phyloP scores from a whole-genome alignment of 176 grass and related monocot genomes.

The Avena insularis region DNA sequence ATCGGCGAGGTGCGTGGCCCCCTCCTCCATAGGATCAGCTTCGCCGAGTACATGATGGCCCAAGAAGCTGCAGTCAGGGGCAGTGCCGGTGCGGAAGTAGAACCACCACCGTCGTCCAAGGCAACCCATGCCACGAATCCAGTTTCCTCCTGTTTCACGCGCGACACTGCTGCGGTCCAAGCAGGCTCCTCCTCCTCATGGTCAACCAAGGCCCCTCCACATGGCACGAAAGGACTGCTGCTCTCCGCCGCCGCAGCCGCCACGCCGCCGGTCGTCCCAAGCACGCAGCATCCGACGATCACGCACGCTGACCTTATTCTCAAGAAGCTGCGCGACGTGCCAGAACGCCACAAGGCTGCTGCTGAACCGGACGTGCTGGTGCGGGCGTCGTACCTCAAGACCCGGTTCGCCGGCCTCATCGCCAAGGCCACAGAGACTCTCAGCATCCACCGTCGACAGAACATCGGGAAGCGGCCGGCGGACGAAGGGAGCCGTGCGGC shows the following conservation, averaged over 20 bases:
- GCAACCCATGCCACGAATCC: neutral
- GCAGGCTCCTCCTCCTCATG: neutral
- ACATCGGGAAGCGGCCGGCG: neutral
- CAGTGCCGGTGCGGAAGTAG: too few relatives aligned
- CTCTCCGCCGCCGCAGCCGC: neutral
- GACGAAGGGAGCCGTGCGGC: neutral
- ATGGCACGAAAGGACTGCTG: neutral
- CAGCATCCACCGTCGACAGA: neutral
- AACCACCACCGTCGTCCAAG: neutral
- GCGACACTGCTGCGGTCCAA: conserved; percentile 7
- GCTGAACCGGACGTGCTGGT: neutral
- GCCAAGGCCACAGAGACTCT: conserved; percentile 5
- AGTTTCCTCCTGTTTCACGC: neutral
- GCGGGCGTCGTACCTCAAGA: neutral
- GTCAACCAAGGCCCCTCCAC: neutral
- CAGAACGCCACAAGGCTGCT: neutral
- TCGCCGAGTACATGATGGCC: neutral
- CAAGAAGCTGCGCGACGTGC: neutral
- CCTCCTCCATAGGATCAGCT: neutral
- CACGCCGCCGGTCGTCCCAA: neutral
- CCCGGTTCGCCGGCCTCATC: conserved; percentile 9
- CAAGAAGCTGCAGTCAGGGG: neutral
- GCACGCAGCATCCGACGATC: neutral
- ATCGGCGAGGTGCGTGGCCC: conserved; percentile 33
- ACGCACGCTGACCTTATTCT: neutral